Evolutionary conservation across 805 yeast genomes (phyloP).

Genomic region (Ogataea trehaloabstinens): DNA sequence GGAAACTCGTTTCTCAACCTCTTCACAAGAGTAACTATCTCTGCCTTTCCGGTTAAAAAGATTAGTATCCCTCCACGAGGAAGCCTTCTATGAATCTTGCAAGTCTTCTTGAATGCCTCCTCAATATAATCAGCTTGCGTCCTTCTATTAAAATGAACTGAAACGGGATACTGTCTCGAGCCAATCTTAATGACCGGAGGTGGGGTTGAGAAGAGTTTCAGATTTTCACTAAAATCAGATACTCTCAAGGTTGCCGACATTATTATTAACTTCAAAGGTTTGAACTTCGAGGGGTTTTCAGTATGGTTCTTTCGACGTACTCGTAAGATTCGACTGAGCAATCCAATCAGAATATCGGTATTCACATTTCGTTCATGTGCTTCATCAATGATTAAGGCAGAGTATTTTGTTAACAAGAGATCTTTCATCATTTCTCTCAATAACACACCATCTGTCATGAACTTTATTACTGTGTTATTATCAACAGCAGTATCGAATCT

Average conservation of each 20-base stretch:
- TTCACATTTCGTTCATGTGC: conserved; percentile 97
- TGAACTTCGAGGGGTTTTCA: conserved; percentile 45
- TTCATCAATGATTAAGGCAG: conserved; percentile 88
- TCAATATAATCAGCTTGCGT: conserved; percentile 79
- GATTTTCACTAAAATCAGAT: conserved; percentile 86
- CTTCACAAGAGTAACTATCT: conserved; percentile 75
- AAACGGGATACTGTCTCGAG: conserved; percentile 92
- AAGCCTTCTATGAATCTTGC: conserved; percentile 78
- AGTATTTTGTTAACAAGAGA: conserved; percentile 74
- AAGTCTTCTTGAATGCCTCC: conserved; percentile 80
- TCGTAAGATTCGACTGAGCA: conserved; percentile 81
- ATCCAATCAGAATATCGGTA: conserved; percentile 93
- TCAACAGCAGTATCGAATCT: conserved; percentile 72
- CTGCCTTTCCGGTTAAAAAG: conserved; percentile 93
- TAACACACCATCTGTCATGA: conserved; percentile 94
- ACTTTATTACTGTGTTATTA: conserved; percentile 69
- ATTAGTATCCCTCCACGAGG: conserved; percentile 95
- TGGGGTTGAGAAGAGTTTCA: conserved; percentile 56
- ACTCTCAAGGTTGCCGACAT: conserved; percentile 98
- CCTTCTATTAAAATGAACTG: conserved; percentile 81
- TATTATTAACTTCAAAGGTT: conserved; percentile 76
- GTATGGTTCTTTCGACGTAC: conserved; percentile 58
- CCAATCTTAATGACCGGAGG: conserved; percentile 91
- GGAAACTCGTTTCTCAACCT: conserved; percentile 70
- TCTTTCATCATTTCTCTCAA: conserved; percentile 92